Evolutionary conservation across 2,329 filamentous ascomycete species (phyloP), one percentile per base, ranked within the genome.

Genomic region (Lachnellula willkommii): DNA sequence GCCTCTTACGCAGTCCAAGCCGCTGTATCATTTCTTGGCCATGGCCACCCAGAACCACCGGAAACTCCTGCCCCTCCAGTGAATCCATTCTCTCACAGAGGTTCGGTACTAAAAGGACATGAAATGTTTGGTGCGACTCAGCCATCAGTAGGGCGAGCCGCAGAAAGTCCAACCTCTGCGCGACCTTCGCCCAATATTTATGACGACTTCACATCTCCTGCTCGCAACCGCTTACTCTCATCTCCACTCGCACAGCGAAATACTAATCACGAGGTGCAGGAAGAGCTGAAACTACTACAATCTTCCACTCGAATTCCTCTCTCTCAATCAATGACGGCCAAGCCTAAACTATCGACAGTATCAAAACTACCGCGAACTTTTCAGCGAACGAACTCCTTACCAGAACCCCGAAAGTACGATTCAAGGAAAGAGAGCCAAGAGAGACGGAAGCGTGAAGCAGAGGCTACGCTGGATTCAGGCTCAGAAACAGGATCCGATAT

Each of bases 81-180:
- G 36, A 70, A 70, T 50, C 68, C 68, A n/a, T 70, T 70, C 37
- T 53, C 39, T 3, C 53, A 63, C 1, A 68, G 61, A 46, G 68
- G 68, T 2, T 66, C 60, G 42, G 64, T 69, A 4, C 55, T 69
- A 53, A 67, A 66, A 35, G 58, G 48, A 5, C 26, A 57, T 15
- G 65, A 68, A 22, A 54, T 70, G 47, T 70, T 70, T 56, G 57
- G 60, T 28, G 66, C 67, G 3, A 69, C 68, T 2, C 68, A 70
- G 43, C 61, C 65, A 9, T 68, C 67, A 4, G 53, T 65, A 36
- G 62, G 59, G 14, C 60, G 58, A 9, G 40, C 60, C 51, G 15
- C 61, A 20, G 53, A 50, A 12, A 68, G 63, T 48, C 65, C 65
- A 14, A 64, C 61, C 2, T 69, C 66, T 7, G 63, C 65, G 20